Conservation (phyloP, 1,284 basidiomycete genomes). For the Tilletia walkeri region DNA sequence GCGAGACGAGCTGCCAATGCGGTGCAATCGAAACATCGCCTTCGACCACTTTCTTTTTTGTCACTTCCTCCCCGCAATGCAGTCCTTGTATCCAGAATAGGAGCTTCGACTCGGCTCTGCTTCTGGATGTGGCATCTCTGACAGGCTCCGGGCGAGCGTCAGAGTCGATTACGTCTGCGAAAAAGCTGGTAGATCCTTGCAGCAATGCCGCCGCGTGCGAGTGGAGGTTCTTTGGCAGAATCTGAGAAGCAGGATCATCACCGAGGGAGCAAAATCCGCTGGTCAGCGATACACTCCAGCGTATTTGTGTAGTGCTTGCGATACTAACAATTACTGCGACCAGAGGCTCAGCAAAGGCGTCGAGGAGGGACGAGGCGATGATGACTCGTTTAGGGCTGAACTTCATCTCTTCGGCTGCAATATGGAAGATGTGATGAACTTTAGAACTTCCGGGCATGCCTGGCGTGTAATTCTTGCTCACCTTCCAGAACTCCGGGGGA, state of each 20-base stretch:
- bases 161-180: background rate
- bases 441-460: too few species aligned
- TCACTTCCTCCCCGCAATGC: too few species aligned
- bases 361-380: background rate
- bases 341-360: background rate
- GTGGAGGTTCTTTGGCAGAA: background rate
- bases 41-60: background rate
- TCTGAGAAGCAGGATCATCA: background rate
- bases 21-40: background rate
- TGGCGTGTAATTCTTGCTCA: too few species aligned
- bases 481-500: too few species aligned
- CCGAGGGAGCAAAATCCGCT: background rate
- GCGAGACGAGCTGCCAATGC: slow-evolving; percentile 6
- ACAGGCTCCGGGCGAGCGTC: background rate
- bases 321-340: background rate
- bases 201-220: background rate
- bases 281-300: background rate
- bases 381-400: background rate
- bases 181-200: background rate
- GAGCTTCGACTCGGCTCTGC: background rate
- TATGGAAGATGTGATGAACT: too few species aligned
- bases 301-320: background rate
- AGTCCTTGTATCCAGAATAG: background rate
- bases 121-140: background rate
- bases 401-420: too few species aligned